phyloP scores from a whole-genome alignment of 2,329 filamentous ascomycete genomes.

The Xylariaceae sp. region DNA sequence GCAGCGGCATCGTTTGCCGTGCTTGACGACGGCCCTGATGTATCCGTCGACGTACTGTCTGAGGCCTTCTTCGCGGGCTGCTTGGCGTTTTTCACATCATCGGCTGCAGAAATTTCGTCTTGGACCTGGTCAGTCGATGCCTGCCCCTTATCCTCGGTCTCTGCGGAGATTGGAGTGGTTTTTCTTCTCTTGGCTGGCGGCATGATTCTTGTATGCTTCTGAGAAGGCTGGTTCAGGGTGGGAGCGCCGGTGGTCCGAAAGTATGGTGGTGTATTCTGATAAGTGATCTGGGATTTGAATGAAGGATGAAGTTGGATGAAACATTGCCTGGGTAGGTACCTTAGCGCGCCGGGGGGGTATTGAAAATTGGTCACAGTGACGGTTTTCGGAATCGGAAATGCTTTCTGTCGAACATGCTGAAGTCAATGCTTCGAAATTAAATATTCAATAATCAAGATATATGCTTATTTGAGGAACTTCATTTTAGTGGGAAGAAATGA shows the following conservation, averaged over 20 bases:
- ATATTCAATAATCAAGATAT: too few species aligned
- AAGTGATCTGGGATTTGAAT: neutral
- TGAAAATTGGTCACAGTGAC: too few species aligned
- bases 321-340: neutral
- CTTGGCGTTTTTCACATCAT: conserved; percentile 14
- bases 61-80: conserved; percentile 2
- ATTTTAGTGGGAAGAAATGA: too few species aligned
- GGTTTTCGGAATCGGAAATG: too few species aligned
- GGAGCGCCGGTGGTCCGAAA: neutral
- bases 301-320: neutral
- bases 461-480: too few species aligned
- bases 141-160: conserved; percentile 20
- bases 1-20: conserved; percentile 19
- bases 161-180: conserved; percentile 27
- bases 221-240: neutral
- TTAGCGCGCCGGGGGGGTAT: too few species aligned
- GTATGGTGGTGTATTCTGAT: neutral
- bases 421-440: too few species aligned
- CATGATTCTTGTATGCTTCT: conserved; percentile 28
- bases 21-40: conserved; percentile 10
- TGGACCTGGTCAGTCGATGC: conserved; percentile 25
- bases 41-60: neutral
- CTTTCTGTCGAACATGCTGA: too few species aligned
- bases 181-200: conserved; percentile 44
- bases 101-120: conserved; percentile 14